Evolutionary conservation across 2,329 filamentous ascomycete genomes (phyloP).

Genomic region (Byssochlamys sp.): DNA sequence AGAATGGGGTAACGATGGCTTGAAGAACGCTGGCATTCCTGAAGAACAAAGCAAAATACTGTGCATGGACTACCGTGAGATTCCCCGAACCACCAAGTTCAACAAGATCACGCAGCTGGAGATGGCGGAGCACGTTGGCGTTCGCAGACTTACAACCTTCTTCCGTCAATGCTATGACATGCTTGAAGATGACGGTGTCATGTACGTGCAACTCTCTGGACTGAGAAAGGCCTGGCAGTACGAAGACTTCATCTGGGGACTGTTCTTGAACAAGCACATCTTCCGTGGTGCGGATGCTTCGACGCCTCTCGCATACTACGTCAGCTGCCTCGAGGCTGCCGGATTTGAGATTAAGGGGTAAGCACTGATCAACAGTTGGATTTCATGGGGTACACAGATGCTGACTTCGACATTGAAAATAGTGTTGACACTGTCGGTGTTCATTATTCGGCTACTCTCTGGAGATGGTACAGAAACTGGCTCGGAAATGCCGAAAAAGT

Average conservation of each 20-base stretch:
- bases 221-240: constrained; percentile 94
- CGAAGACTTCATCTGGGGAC: constrained; percentile 92
- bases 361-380: not conserved
- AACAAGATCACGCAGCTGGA: constrained; percentile 95
- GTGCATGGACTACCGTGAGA: constrained; percentile 96
- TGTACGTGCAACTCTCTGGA: constrained; percentile 92
- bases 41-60: constrained; percentile 85
- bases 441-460: constrained; percentile 91
- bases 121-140: constrained; percentile 97
- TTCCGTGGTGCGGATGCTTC: constrained; percentile 96
- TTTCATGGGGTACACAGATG: not conserved
- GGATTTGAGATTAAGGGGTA: constrained; percentile 76
- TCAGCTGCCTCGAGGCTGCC: constrained; percentile 73
- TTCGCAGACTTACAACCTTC: constrained; percentile 75
- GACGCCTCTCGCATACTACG: constrained; percentile 78
- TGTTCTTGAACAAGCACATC: constrained; percentile 99
- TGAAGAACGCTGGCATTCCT: constrained; percentile 69
- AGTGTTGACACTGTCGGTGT: constrained; percentile 83
- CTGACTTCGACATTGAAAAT: not conserved
- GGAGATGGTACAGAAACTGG: constrained; percentile 99
- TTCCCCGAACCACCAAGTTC: constrained; percentile 70
- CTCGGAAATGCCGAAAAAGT: constrained; percentile 87
- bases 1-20: constrained; percentile 85
- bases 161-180: constrained; percentile 81
- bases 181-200: constrained; percentile 90